Percentiles rank a stretch among this genome's conserved stretches.
Conservation (phyloP, 495 filamentous ascomycete genomes). For the Bacidia rubella region DNA sequence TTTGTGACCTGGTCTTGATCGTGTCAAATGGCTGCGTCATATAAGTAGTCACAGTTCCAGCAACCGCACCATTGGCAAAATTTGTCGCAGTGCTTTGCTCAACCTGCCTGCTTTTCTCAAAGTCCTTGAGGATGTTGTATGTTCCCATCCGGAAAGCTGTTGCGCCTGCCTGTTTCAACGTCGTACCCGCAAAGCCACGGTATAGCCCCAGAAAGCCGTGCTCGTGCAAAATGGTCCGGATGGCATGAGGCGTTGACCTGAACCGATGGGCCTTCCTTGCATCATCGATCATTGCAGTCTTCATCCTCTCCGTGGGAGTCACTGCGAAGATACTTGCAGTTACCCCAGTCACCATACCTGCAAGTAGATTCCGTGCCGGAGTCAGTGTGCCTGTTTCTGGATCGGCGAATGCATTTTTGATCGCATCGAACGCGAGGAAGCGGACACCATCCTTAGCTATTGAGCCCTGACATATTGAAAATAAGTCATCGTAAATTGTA, state of each 20-base stretch:
- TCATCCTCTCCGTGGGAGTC: slow-evolving; percentile 53
- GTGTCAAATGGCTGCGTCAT: slow-evolving; percentile 56
- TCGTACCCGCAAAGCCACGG: slow-evolving; percentile 46
- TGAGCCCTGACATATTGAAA: slow-evolving; percentile 26
- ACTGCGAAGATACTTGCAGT: slow-evolving; percentile 46
- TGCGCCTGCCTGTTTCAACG: slow-evolving; percentile 52
- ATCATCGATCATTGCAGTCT: slow-evolving; percentile 58
- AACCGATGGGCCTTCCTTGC: slow-evolving; percentile 39
- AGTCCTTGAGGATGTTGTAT: slow-evolving; percentile 56
- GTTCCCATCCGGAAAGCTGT: slow-evolving; percentile 52
- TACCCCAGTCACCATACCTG: slow-evolving; percentile 49
- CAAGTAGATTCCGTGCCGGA: slow-evolving; percentile 39
- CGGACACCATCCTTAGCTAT: slow-evolving; percentile 55
- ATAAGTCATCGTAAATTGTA: background rate
- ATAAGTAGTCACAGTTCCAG: slow-evolving; percentile 46
- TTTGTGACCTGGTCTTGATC: slow-evolving; percentile 51
- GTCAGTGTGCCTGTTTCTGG: slow-evolving; percentile 41
- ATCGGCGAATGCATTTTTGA: slow-evolving; percentile 47
- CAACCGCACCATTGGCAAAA: slow-evolving; percentile 47
- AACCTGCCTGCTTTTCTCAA: slow-evolving; percentile 30
- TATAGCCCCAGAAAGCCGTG: slow-evolving; percentile 45
- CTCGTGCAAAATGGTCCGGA: slow-evolving; percentile 31
- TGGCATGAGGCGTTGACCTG: slow-evolving; percentile 36
- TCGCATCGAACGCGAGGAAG: slow-evolving; percentile 51
- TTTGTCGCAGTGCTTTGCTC: slow-evolving; percentile 32